Evolutionary conservation across 192 early-diverging fungal genomes (phyloP).

Genomic region (Coemansia sp.): DNA sequence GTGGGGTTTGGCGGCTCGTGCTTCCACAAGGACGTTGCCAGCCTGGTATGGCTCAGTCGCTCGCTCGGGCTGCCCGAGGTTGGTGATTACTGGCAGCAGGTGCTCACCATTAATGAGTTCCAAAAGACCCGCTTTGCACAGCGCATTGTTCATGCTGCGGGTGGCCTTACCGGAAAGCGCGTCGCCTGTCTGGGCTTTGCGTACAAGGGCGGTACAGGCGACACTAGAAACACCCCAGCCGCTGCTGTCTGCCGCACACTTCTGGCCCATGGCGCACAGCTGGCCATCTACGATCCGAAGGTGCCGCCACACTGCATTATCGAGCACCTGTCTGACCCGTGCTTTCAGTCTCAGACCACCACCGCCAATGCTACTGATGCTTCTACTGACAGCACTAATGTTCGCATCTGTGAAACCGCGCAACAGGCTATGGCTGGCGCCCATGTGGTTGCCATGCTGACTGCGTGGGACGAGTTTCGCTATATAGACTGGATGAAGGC

Average conservation of each 20-base stretch:
- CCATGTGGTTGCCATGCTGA: slow-evolving; percentile 79
- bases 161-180: slow-evolving; percentile 76
- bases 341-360: not conserved
- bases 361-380: not conserved
- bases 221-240: slow-evolving; percentile 91
- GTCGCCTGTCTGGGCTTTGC: slow-evolving; percentile 88
- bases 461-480: slow-evolving; percentile 88
- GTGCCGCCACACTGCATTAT: slow-evolving; percentile 68
- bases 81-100: slow-evolving; percentile 90
- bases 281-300: slow-evolving; percentile 91
- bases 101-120: slow-evolving; percentile 89
- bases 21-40: slow-evolving; percentile 94
- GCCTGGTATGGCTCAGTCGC: slow-evolving; percentile 85
- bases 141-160: slow-evolving; percentile 68
- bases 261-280: slow-evolving; percentile 70
- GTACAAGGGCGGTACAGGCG: slow-evolving; percentile 93
- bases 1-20: slow-evolving; percentile 95
- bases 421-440: slow-evolving; percentile 71
- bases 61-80: slow-evolving; percentile 85
- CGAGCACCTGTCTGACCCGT: slow-evolving; percentile 36
- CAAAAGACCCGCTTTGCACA: slow-evolving; percentile 83
- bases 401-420: slow-evolving; percentile 63
- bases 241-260: slow-evolving; percentile 79
- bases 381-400: slow-evolving; percentile 19
- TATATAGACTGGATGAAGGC: slow-evolving; percentile 59